Evolutionary conservation across 495 filamentous ascomycete genomes (phyloP), one percentile per base, ranked within the genome.

Genomic region (Penicillium coprophilum): DNA sequence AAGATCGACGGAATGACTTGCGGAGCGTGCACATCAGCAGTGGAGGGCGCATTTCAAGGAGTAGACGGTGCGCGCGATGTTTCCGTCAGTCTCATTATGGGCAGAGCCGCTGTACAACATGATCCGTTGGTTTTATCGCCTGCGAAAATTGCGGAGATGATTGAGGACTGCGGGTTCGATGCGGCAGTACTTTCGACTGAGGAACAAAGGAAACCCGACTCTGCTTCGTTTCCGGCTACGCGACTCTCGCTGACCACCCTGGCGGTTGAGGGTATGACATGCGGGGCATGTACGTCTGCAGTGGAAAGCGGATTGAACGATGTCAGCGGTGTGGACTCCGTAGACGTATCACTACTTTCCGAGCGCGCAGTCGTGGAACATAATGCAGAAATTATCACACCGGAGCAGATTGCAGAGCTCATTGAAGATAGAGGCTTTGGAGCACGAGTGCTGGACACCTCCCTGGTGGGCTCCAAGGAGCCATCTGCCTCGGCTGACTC

Each of bases 241-340:
- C 50, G 39, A 28, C 55, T 83, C 17, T 85, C 85, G 9, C 85
- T 81, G 5, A 97, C 92, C 10, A 98, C 90, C 0, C 74, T 97
- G 41, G 86, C 90, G 17, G 86, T 97, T n/a, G 89, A 92, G 60
- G 94, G 94, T 24, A 98, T 98, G 94, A 97, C 94, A 7, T 97
- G 93, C 66, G 92, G 92, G 41, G 91, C 93, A 32, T 98, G 93
- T 65, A 96, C 92, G 8, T 89, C 91, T 47, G 90, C 92, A 1
- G 83, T 98, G 19, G 91, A 97, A 71, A 82, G 86, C 46, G 89
- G 85, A 10, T 88, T 96, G 73, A 85, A 80, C 55, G 74, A 80
- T 48, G 77, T 94, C 11, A 66, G 82, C 2, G 95, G 94, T 4
- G 78, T 98, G 10, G 82, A 81, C 39, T 84, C 87, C 57, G 94